Evolutionary conservation across 2,329 filamentous ascomycete species (phyloP), one percentile per base, ranked within the genome.

Genomic region (Fusarium guadeloupense): DNA sequence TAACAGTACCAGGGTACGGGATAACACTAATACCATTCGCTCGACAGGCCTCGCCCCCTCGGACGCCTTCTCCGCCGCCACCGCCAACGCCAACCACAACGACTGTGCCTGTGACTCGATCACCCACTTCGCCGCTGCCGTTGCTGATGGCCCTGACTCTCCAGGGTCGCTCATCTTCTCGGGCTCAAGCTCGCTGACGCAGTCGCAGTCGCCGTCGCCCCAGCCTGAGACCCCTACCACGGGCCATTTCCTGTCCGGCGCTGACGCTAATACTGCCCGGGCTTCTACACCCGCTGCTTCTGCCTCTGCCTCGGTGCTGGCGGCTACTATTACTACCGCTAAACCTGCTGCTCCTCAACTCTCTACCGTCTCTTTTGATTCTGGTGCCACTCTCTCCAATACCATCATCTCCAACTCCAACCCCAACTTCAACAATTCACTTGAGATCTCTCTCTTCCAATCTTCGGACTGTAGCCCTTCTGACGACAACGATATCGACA

Each of bases 401-500:
- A 72, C 75, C 62, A 76, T 75, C 64, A 77, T 68, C 51, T 40
- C 61, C 64, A 63, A 69, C 23, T 25, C 42, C 40, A 21, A 19
- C 31, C 14, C 21, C 28, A 47, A 48, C 12, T 37, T 37, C 43
- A 48, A 51, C 50, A 67, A 69, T 46, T 66, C 67, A 19, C 67
- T 69, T 40, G 68, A 63, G 39, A 49, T 66, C 43, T 46, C 57
- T 52, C 68, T 74, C 63, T 58, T 66, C 63, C 62, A 72, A 25
- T 51, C 66, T 53, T 60, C 63, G 67, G 66, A 64, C 60, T 57
- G 63, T 34, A 35, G 49, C 38, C 40, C 60, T 28, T 64, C 71
- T 51, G 62, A 69, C 4, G 23, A 9, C 23, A 28, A 42, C 65
- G 66, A 69, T 74, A 52, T 77, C 77, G 74, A 81, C 48, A 87